Percentiles rank a stretch among this genome's conserved stretches.
Evolutionary conservation across 768 basidiomycete species (phyloP).

Genomic region (Kwoniella newhampshirensis): DNA sequence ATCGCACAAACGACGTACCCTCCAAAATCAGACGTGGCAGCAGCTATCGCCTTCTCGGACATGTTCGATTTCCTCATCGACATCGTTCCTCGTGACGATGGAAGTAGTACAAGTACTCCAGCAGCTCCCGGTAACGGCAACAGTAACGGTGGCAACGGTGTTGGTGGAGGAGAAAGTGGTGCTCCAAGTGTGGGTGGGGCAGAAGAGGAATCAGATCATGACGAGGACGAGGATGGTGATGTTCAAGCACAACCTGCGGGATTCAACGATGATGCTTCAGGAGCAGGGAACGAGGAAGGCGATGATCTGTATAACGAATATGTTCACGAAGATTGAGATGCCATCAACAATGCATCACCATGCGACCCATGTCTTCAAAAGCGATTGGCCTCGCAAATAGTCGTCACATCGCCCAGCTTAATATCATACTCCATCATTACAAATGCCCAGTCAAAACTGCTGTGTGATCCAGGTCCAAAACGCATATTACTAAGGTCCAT

Average conservation of each 20-base stretch:
- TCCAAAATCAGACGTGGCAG: conserved; percentile 90
- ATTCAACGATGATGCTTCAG: not conserved
- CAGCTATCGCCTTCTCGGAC: conserved; percentile 86
- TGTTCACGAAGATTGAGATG: conserved; percentile 13
- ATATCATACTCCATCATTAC: too few relatives aligned
- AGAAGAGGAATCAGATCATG: not conserved
- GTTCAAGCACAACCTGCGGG: not conserved
- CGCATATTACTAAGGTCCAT: conserved; percentile 32
- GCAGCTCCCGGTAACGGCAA: not conserved
- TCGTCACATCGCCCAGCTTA: not conserved
- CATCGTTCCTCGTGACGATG: conserved; percentile 84
- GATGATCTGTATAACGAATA: conserved; percentile 15
- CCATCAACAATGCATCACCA: too few relatives aligned
- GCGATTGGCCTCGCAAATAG: not conserved
- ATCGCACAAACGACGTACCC: conserved; percentile 91
- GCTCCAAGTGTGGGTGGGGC: not conserved
- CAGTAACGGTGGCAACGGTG: not conserved
- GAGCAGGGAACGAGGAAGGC: not conserved
- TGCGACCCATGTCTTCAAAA: too few relatives aligned
- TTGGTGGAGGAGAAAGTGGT: not conserved
- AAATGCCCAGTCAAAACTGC: too few relatives aligned
- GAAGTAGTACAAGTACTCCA: not conserved
- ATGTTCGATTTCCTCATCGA: conserved; percentile 98
- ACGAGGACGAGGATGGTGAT: not conserved
- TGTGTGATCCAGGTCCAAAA: not conserved